These are phyloP conservation scores for Basidiobolus meristosporus DNA, from an alignment of 371 early-diverging fungal species.

Conservation along the genomic window DNA sequence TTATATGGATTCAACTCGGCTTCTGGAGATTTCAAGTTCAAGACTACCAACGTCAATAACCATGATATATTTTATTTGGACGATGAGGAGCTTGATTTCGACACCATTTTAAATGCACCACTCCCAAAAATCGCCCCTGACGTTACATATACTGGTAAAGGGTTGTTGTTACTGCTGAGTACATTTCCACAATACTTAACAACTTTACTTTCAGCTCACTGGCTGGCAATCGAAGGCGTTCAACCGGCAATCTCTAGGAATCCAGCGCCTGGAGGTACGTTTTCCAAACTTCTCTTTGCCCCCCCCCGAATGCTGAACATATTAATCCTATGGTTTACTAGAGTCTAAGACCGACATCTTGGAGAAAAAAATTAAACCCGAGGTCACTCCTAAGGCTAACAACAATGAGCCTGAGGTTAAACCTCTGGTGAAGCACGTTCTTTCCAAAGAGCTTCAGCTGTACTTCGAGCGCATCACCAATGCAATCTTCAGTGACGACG, in stretches of 20 bases:
- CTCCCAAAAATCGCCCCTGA: slow-evolving; percentile 90
- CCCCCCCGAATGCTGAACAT: too few relatives aligned
- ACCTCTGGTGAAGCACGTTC: slow-evolving; percentile 75
- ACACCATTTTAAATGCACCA: slow-evolving; percentile 71
- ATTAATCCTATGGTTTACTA: background rate
- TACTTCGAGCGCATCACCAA: slow-evolving; percentile 94
- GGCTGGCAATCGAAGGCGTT: slow-evolving; percentile 98
- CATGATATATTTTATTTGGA: slow-evolving; percentile 82
- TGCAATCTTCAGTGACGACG: slow-evolving; percentile 59
- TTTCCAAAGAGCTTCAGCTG: slow-evolving; percentile 90
- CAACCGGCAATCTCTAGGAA: slow-evolving; percentile 98
- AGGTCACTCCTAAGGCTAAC: too few relatives aligned
- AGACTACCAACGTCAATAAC: slow-evolving; percentile 31
- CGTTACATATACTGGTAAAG: slow-evolving; percentile 52
- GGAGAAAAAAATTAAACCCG: too few relatives aligned
- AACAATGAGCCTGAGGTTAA: too few relatives aligned
- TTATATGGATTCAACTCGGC: slow-evolving; percentile 90
- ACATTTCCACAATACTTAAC: too few relatives aligned
- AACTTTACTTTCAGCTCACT: slow-evolving; percentile 71
- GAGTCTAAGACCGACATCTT: too few relatives aligned
- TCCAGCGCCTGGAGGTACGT: slow-evolving; percentile 75
- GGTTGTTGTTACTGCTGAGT: slow-evolving; percentile 2
- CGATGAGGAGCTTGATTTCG: slow-evolving; percentile 95
- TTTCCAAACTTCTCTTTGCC: too few relatives aligned
- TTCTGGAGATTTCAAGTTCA: slow-evolving; percentile 55